Evolutionary conservation across 306 rosid genomes (phyloP).

Genomic region (Prunus mira): DNA sequence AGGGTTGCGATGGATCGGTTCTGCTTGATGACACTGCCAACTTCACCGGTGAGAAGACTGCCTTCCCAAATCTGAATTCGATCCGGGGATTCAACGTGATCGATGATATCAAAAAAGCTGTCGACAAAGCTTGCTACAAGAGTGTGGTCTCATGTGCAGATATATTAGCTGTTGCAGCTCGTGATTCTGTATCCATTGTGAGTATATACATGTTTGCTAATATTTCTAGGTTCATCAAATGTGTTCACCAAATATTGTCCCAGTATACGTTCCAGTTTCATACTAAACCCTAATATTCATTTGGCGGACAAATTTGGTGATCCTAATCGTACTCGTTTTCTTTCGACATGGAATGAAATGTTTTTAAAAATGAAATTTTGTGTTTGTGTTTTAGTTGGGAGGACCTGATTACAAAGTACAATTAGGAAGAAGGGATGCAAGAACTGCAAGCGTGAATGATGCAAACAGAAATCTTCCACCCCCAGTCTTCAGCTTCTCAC

Average conservation of each 20-base stretch:
- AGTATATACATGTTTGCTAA: not conserved
- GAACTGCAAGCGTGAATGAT: slow-evolving; percentile 18
- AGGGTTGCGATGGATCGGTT: too few species aligned
- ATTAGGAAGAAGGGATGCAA: slow-evolving; percentile 38
- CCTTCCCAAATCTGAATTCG: too few species aligned
- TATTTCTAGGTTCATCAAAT: too few species aligned
- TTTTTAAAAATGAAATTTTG: not conserved
- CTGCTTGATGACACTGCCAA: too few species aligned
- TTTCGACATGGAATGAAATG: not conserved
- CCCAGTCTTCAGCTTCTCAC: slow-evolving; percentile 26
- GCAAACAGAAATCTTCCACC: slow-evolving; percentile 32
- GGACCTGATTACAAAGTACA: slow-evolving; percentile 22
- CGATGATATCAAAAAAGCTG: too few species aligned
- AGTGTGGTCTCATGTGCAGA: too few species aligned
- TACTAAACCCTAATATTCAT: not conserved
- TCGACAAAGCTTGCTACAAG: too few species aligned
- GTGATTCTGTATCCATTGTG: slow-evolving; percentile 19
- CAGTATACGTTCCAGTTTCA: not conserved
- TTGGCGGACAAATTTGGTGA: too few species aligned
- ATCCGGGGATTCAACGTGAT: not conserved
- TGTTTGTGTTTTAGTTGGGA: slow-evolving; percentile 9
- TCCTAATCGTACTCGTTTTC: too few species aligned
- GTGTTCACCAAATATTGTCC: not conserved
- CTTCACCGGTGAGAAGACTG: too few species aligned
- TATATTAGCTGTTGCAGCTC: slow-evolving; percentile 22